A percentile compares a stretch with the other conserved stretches of the same genome.
These are phyloP conservation scores for Candida andamanensis DNA, from an alignment of 805 yeast species.

Conservation along the genomic window DNA sequence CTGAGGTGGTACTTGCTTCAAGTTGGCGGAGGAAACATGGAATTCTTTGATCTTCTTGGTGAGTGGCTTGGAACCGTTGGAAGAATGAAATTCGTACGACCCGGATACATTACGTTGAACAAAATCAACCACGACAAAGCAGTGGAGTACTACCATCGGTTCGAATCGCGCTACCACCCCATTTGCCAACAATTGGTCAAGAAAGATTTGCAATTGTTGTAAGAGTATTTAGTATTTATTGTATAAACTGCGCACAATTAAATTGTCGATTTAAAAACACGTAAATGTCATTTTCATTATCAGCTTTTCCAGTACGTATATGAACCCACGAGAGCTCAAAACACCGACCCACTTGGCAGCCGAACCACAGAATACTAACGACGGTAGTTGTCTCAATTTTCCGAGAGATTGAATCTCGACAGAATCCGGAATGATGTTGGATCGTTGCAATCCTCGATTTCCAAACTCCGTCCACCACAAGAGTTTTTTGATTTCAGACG, in stretches of 20 bases:
- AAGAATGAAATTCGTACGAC: slow-evolving; percentile 91
- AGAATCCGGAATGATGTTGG: slow-evolving; percentile 41
- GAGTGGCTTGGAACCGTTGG: slow-evolving; percentile 90
- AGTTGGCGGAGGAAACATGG: slow-evolving; percentile 45
- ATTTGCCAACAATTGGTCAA: slow-evolving; percentile 78
- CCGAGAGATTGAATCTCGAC: slow-evolving; percentile 25
- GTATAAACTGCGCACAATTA: no score
- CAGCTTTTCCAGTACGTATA: slow-evolving; percentile 36
- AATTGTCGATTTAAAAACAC: background rate
- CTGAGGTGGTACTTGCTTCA: slow-evolving; percentile 74
- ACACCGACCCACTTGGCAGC: background rate
- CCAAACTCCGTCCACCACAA: slow-evolving; percentile 80
- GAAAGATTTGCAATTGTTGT: slow-evolving; percentile 61
- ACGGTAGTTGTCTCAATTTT: slow-evolving; percentile 10
- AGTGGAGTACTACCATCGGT: slow-evolving; percentile 53
- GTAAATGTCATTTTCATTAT: slow-evolving; percentile 25
- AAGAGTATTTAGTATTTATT: slow-evolving; percentile 1
- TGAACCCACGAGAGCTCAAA: no score
- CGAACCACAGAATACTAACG: slow-evolving; percentile 1
- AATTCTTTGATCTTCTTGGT: slow-evolving; percentile 52
- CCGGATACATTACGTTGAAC: slow-evolving; percentile 67
- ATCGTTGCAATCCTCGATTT: slow-evolving; percentile 55
- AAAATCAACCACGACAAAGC: slow-evolving; percentile 65
- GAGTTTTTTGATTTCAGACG: slow-evolving; percentile 92
- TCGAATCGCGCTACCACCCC: slow-evolving; percentile 68